These are phyloP conservation scores for Coemansia sp. DNA, from an alignment of 192 early-diverging fungal genomes.

Conservation along the genomic window DNA sequence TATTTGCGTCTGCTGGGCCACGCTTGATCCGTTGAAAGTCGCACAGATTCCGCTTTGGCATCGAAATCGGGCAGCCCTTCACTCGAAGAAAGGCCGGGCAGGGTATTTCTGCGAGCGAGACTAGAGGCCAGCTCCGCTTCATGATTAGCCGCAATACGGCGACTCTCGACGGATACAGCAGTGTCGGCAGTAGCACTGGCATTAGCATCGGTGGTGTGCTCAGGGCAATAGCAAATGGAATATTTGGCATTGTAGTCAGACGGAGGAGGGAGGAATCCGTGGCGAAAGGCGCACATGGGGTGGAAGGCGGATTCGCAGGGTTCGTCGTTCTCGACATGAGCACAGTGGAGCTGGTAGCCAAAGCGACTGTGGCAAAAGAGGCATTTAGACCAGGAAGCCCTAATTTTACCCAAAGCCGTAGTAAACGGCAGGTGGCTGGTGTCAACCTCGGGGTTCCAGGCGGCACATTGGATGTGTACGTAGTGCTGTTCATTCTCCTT, in stretches of 20 bases:
- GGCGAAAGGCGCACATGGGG: constrained; percentile 51
- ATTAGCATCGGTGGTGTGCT: constrained; percentile 11
- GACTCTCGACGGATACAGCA: constrained; percentile 5
- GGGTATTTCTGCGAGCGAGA: constrained; percentile 19
- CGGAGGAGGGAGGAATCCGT: constrained; percentile 30
- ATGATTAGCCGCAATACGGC: constrained; percentile 12
- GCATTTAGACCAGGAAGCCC: constrained; percentile 16
- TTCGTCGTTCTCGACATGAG: constrained; percentile 14
- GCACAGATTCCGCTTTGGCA: background rate
- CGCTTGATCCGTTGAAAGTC: background rate
- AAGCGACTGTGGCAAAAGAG: constrained; percentile 32
- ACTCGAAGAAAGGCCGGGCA: constrained; percentile 6
- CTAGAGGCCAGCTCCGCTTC: background rate
- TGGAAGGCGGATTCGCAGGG: constrained; percentile 36
- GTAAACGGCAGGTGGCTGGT: constrained; percentile 44
- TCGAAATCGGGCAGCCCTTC: background rate
- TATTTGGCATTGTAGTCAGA: constrained; percentile 36
- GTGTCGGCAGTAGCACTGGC: background rate
- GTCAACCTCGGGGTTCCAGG: constrained; percentile 38
- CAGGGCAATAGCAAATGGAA: constrained; percentile 25
- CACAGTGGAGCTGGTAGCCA: constrained; percentile 42
- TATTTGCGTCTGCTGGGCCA: background rate
- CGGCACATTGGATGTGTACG: constrained; percentile 53
- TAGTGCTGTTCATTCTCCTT: constrained; percentile 28
- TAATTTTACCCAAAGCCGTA: constrained; percentile 31